phyloP scores from a whole-genome alignment of 83 land plant genomes.

The Picea abies region DNA sequence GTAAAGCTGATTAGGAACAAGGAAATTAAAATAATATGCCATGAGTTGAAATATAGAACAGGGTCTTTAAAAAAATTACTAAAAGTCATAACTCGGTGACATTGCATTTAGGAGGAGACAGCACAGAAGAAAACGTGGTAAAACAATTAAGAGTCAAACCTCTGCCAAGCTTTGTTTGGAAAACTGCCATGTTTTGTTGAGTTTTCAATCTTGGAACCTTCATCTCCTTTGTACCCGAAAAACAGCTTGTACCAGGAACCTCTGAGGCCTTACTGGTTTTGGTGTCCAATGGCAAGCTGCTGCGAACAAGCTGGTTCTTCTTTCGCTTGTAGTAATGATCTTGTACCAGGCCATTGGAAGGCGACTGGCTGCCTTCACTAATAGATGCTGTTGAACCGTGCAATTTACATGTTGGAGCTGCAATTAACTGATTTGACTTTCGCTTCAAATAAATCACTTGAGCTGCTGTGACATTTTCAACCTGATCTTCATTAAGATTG shows the following conservation, averaged over 20 bases:
- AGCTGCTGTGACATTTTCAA: background rate
- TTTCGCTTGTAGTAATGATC: constrained; percentile 73
- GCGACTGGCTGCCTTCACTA: constrained; percentile 19
- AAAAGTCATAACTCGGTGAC: background rate
- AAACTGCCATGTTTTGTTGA: background rate
- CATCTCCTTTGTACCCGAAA: background rate
- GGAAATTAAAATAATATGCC: no score
- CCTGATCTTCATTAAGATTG: background rate
- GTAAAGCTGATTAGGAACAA: no score
- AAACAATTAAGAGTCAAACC: constrained; percentile 9
- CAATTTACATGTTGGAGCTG: constrained; percentile 33
- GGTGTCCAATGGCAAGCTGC: constrained; percentile 28
- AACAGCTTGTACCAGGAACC: constrained; percentile 6
- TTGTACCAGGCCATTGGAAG: constrained; percentile 3
- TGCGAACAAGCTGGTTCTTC: constrained; percentile 80
- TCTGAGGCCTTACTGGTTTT: constrained; percentile 16
- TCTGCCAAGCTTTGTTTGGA: constrained; percentile 22
- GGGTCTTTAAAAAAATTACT: no score
- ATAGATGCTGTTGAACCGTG: background rate
- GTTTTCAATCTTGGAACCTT: constrained; percentile 6
- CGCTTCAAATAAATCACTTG: constrained; percentile 43
- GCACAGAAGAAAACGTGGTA: background rate
- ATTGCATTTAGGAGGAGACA: constrained; percentile 8
- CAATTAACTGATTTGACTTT: constrained; percentile 78
- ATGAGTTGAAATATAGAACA: no score